Evolutionary conservation across 306 rosid genomes (phyloP).

Genomic region (Castanopsis chinensis): DNA sequence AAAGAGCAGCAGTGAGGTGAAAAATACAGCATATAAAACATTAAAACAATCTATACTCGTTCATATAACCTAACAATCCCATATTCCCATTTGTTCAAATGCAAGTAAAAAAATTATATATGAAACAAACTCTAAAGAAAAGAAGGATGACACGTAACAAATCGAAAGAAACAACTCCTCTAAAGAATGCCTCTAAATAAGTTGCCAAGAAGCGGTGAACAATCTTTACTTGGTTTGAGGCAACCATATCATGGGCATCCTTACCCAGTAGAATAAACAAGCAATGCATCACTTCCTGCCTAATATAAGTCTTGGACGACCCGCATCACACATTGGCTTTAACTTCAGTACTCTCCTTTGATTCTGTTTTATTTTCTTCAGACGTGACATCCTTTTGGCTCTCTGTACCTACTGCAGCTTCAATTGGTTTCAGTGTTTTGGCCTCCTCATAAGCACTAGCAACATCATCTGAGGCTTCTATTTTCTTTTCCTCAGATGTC

Average conservation of each 20-base stretch:
- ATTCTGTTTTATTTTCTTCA: slow-evolving; percentile 25
- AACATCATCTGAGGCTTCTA: background rate
- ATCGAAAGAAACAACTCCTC: background rate
- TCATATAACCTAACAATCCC: background rate
- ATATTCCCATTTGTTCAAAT: background rate
- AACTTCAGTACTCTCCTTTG: background rate
- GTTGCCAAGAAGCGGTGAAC: slow-evolving; percentile 7
- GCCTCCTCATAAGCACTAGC: background rate
- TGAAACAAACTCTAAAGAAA: background rate
- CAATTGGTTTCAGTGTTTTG: slow-evolving; percentile 22
- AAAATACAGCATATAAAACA: background rate
- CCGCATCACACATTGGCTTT: slow-evolving; percentile 5
- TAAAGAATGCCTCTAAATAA: slow-evolving; percentile 17
- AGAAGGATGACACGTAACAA: background rate
- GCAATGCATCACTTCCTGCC: slow-evolving; percentile 3
- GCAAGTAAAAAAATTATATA: background rate
- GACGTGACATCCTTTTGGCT: background rate
- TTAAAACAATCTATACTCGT: background rate
- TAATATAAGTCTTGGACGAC: slow-evolving; percentile 10
- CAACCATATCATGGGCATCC: background rate
- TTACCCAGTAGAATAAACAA: background rate
- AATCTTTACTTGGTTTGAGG: background rate
- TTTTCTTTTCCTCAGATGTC: background rate
- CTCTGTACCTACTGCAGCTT: background rate
- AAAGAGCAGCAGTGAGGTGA: background rate